Percentiles rank a stretch among this genome's conserved stretches.
These are phyloP conservation scores for Monascus ruber DNA, from an alignment of 2,329 filamentous ascomycete genomes.

Conservation along the genomic window DNA sequence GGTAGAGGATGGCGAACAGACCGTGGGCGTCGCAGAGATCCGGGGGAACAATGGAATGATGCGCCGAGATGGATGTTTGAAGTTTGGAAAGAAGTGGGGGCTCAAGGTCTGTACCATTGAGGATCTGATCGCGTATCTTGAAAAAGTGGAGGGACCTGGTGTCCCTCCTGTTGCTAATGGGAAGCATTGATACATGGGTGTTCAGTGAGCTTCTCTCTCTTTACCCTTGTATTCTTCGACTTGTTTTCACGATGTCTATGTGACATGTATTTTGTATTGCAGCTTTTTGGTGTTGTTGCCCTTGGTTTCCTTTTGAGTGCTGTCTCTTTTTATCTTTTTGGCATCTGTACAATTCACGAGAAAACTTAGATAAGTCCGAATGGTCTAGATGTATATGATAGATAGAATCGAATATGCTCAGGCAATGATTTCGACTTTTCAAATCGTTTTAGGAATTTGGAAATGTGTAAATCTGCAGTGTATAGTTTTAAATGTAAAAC, in stretches of 20 bases:
- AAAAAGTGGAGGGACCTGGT: conserved; percentile 53
- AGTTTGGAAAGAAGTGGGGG: conserved; percentile 78
- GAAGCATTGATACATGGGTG: conserved; percentile 14
- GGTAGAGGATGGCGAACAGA: conserved; percentile 70
- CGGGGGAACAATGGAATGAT: conserved; percentile 69
- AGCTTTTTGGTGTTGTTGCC: too few species aligned
- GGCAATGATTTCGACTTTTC: too few species aligned
- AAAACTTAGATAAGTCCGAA: too few species aligned
- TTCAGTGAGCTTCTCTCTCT: not conserved
- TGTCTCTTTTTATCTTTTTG: too few species aligned
- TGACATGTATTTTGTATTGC: not conserved
- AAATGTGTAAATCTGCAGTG: too few species aligned
- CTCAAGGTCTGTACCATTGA: conserved; percentile 93
- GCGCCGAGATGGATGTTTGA: conserved; percentile 74
- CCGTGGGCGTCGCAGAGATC: conserved; percentile 56
- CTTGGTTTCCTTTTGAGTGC: too few species aligned
- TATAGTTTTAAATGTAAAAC: too few species aligned
- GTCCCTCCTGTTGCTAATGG: conserved; percentile 20
- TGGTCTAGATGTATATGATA: too few species aligned
- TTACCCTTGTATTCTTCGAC: not conserved
- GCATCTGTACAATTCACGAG: too few species aligned
- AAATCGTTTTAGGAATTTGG: too few species aligned
- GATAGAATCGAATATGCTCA: too few species aligned
- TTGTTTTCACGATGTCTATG: not conserved
- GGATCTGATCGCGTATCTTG: conserved; percentile 68